Evolutionary conservation across 495 filamentous ascomycete genomes (phyloP).

Genomic region (Eremomyces bilateralis): DNA sequence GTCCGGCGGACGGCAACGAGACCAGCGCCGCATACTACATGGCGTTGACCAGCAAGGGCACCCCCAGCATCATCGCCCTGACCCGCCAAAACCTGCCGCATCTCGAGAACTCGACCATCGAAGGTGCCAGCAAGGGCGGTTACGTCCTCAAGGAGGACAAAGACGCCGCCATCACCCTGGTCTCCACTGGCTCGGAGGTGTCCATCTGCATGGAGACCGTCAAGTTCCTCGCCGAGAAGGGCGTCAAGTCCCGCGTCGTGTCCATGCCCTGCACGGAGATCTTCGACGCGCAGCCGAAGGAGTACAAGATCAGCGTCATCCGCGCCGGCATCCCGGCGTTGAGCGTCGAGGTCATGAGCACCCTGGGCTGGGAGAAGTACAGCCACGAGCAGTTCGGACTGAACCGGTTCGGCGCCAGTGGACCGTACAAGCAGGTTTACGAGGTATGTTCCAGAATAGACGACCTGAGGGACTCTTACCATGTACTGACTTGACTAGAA

Average conservation of each 20-base stretch:
- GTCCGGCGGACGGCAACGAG: conserved; percentile 97
- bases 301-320: conserved; percentile 74
- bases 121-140: conserved; percentile 76
- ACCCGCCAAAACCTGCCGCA: conserved; percentile 98
- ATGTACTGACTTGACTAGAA: conserved; percentile 30
- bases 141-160: conserved; percentile 75
- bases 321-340: conserved; percentile 87
- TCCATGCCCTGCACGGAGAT: conserved; percentile 96
- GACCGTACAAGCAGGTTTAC: conserved; percentile 95
- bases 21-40: conserved; percentile 94
- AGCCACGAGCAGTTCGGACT: conserved; percentile 97
- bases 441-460: conserved; percentile 32
- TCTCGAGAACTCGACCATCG: conserved; percentile 77
- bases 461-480: background rate
- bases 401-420: conserved; percentile 93
- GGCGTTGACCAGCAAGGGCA: conserved; percentile 73
- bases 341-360: conserved; percentile 86
- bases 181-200: conserved; percentile 93
- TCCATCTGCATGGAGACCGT: conserved; percentile 80
- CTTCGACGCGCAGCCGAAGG: conserved; percentile 84
- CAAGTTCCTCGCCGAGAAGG: conserved; percentile 75
- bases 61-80: conserved; percentile 78
- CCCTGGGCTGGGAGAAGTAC: conserved; percentile 93
- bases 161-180: conserved; percentile 68
- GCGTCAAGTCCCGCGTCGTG: conserved; percentile 74